These are phyloP conservation scores for Quercus bicolor DNA, from an alignment of 306 rosid genomes.

Conservation along the genomic window DNA sequence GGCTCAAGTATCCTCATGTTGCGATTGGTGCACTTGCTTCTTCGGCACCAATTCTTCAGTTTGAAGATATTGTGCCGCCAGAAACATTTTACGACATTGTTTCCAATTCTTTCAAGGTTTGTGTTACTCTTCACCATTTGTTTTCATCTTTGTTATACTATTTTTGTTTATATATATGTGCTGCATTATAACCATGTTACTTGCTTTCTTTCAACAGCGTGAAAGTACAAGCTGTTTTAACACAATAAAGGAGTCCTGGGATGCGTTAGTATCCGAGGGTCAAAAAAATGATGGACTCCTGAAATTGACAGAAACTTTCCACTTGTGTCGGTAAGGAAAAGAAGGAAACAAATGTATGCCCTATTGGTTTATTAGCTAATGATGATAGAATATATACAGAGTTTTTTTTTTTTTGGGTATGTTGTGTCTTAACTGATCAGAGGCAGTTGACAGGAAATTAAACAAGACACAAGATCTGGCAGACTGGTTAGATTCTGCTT, in stretches of 20 bases:
- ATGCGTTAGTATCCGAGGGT: slow-evolving; percentile 37
- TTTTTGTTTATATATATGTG: background rate
- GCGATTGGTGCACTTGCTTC: slow-evolving; percentile 86
- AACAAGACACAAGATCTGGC: slow-evolving; percentile 42
- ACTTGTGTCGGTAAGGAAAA: slow-evolving; percentile 56
- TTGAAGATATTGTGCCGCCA: slow-evolving; percentile 66
- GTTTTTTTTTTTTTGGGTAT: slow-evolving; percentile 21
- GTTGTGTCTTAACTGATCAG: slow-evolving; percentile 12
- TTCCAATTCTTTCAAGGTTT: slow-evolving; percentile 66
- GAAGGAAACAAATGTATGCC: background rate
- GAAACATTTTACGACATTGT: slow-evolving; percentile 77
- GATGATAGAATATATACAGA: background rate
- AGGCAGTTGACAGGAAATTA: slow-evolving; percentile 40
- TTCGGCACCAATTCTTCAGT: slow-evolving; percentile 91
- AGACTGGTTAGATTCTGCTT: slow-evolving; percentile 73
- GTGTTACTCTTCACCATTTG: background rate
- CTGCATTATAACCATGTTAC: slow-evolving; percentile 8
- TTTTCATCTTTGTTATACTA: background rate
- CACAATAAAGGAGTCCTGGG: slow-evolving; percentile 76
- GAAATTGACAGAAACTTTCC: slow-evolving; percentile 53
- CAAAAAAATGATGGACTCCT: slow-evolving; percentile 49
- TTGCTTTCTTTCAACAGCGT: slow-evolving; percentile 41
- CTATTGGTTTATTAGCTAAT: background rate
- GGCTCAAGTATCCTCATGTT: slow-evolving; percentile 87
- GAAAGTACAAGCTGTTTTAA: slow-evolving; percentile 70